These are phyloP conservation scores for Anethum foeniculum DNA, from an alignment of 140 eudicot species.

Conservation along the genomic window DNA sequence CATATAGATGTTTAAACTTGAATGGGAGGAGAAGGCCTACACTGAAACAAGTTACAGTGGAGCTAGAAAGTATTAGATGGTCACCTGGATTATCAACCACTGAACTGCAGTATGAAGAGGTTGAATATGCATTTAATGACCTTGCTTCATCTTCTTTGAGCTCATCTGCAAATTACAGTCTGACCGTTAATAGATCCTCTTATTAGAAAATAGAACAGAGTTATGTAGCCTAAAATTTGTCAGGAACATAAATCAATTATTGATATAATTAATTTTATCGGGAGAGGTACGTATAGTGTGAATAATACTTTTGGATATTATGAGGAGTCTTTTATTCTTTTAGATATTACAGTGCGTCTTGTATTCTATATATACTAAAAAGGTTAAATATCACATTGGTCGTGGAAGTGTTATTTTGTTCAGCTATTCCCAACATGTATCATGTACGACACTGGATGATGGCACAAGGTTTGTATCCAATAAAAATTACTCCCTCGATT, in stretches of 20 bases:
- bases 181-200: slow-evolving; percentile 3
- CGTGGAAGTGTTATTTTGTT: no score
- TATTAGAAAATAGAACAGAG: not conserved
- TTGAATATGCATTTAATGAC: slow-evolving; percentile 4
- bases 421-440: no score
- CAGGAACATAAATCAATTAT: not conserved
- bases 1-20: slow-evolving; percentile 15
- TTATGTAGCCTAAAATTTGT: not conserved
- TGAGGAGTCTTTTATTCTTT: no score
- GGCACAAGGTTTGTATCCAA: no score
- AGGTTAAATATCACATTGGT: no score
- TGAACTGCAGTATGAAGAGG: slow-evolving; percentile 15
- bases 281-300: not conserved
- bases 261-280: not conserved
- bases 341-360: no score
- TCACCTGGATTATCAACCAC: not conserved
- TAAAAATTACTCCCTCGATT: no score
- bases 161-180: not conserved
- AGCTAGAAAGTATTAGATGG: slow-evolving; percentile 13
- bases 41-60: slow-evolving; percentile 21
- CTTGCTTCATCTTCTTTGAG: slow-evolving; percentile 1
- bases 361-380: no score
- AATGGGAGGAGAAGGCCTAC: slow-evolving; percentile 23
- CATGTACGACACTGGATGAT: no score
- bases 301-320: no score